A percentile compares a stretch with the other conserved stretches of the same genome.
Conservation (phyloP, 306 rosid genomes). For the Medicago ruthenica region DNA sequence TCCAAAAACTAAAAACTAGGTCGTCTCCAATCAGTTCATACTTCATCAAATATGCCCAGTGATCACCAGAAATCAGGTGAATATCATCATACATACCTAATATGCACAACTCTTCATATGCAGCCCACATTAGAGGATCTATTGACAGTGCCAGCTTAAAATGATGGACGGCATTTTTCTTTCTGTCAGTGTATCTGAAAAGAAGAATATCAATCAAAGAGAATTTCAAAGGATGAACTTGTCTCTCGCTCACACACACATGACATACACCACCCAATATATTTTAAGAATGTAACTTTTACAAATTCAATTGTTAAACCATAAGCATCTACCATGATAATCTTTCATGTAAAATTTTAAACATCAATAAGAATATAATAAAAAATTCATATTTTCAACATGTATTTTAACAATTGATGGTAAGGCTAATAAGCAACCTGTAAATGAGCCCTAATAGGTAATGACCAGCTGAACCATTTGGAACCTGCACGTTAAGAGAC, state of each 20-base stretch:
- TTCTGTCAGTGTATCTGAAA: constrained; percentile 59
- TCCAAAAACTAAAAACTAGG: constrained; percentile 12
- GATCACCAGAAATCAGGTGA: constrained; percentile 31
- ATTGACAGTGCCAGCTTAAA: constrained; percentile 54
- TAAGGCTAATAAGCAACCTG: constrained; percentile 66
- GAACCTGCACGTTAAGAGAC: constrained; percentile 66
- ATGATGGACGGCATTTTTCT: constrained; percentile 53
- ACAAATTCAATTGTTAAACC: constrained; percentile 22
- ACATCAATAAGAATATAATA: constrained; percentile 1
- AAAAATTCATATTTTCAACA: constrained; percentile 23
- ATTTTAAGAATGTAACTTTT: neutral
- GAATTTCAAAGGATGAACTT: constrained; percentile 6
- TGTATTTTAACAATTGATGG: constrained; percentile 19
- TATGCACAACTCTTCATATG: constrained; percentile 88
- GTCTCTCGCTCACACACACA: neutral
- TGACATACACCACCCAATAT: constrained; percentile 4
- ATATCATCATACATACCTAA: constrained; percentile 69
- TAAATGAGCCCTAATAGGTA: constrained; percentile 90
- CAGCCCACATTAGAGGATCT: constrained; percentile 77
- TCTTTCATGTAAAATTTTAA: constrained; percentile 9
- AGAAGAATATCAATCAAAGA: constrained; percentile 23
- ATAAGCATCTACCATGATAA: constrained; percentile 12
- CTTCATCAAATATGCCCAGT: neutral
- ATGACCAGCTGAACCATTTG: constrained; percentile 99
- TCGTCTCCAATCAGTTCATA: neutral